These are phyloP conservation scores for Thuidium tamariscinum DNA, from an alignment of 225 moss, liverwort and hornwort species.

Conservation along the genomic window DNA sequence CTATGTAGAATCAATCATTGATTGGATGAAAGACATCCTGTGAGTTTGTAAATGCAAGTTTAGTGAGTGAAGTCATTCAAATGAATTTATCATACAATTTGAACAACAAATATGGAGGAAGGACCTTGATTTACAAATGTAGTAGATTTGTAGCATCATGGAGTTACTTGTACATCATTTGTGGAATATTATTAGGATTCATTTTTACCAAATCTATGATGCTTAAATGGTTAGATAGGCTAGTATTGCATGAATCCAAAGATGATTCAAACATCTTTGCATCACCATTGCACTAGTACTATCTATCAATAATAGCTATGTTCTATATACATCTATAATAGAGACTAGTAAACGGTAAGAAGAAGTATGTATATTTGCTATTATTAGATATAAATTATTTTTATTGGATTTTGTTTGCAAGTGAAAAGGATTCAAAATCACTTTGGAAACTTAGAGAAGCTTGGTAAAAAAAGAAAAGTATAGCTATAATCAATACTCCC, in stretches of 20 bases:
- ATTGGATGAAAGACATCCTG: too few species aligned
- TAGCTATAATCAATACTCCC: too few species aligned
- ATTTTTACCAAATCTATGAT: rapidly evolving
- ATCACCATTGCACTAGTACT: rapidly evolving
- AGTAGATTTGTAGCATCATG: rapidly evolving
- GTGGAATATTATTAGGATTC: background rate
- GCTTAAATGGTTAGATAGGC: rapidly evolving
- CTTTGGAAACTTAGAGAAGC: too few species aligned
- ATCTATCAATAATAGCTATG: background rate
- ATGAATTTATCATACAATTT: background rate
- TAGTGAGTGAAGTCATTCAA: background rate
- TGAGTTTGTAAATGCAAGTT: too few species aligned
- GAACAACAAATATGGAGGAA: rapidly evolving
- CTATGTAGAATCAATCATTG: too few species aligned
- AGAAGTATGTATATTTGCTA: rapidly evolving
- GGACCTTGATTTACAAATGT: rapidly evolving
- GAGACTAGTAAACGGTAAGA: background rate
- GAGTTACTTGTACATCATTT: background rate
- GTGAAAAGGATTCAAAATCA: too few species aligned
- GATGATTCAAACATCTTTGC: rapidly evolving
- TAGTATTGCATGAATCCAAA: background rate
- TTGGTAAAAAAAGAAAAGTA: too few species aligned
- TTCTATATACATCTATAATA: background rate
- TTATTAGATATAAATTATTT: background rate
- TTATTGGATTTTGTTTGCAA: too few species aligned